phyloP scores from a whole-genome alignment of 192 early-diverging fungal genomes.

The Podila verticillata region DNA sequence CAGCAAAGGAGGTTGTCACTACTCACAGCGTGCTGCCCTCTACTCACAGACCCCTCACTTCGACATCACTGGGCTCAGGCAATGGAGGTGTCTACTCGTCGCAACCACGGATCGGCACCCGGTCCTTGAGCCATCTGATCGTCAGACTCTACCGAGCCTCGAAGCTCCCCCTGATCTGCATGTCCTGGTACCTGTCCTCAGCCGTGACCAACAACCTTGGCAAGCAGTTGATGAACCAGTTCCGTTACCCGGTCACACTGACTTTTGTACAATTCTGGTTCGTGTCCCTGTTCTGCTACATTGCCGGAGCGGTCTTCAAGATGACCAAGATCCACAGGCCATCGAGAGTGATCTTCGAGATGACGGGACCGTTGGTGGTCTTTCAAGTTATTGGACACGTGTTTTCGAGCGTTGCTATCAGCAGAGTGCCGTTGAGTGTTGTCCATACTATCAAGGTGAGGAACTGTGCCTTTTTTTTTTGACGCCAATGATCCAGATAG shows the following conservation, averaged over 20 bases:
- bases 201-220: slow-evolving; percentile 86
- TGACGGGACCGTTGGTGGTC: slow-evolving; percentile 74
- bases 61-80: slow-evolving; percentile 6
- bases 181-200: slow-evolving; percentile 86
- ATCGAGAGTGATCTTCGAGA: slow-evolving; percentile 59
- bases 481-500: no score
- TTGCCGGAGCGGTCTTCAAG: slow-evolving; percentile 51
- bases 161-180: slow-evolving; percentile 54
- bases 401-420: slow-evolving; percentile 79
- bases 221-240: slow-evolving; percentile 83
- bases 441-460: slow-evolving; percentile 91
- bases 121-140: not conserved
- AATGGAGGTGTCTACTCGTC: not conserved
- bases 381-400: slow-evolving; percentile 90
- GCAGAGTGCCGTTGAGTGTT: slow-evolving; percentile 81
- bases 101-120: not conserved
- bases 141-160: not conserved
- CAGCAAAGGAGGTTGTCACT: slow-evolving; percentile 35
- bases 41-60: slow-evolving; percentile 4
- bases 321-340: slow-evolving; percentile 64
- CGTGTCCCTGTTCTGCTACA: slow-evolving; percentile 71
- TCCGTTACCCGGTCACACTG: slow-evolving; percentile 83
- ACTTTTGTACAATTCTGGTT: slow-evolving; percentile 88
- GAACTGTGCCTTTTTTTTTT: not conserved
- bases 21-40: slow-evolving; percentile 20